Conservation (phyloP, 345 rosid species). For the Pelargonium nanum region DNA sequence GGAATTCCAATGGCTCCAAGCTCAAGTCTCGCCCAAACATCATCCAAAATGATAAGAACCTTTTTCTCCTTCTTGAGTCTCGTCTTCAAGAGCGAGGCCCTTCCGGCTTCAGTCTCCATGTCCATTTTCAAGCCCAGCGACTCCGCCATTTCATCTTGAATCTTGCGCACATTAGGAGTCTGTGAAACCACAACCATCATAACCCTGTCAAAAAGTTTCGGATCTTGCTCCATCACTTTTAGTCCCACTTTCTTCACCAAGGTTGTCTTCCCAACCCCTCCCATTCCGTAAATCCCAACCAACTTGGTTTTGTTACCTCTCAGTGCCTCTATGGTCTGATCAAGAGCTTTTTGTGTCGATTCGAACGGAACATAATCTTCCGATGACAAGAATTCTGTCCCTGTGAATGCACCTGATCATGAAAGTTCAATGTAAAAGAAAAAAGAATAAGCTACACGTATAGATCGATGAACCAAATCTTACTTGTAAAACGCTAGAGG, state of each 20-base stretch:
- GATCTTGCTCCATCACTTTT: background rate
- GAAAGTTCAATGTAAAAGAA: no score
- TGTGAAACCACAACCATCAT: conserved; percentile 8
- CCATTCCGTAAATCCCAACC: conserved; percentile 12
- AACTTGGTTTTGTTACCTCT: background rate
- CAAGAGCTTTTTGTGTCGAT: background rate
- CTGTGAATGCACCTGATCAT: no score
- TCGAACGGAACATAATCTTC: no score
- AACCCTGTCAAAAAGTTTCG: conserved; percentile 7
- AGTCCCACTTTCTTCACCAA: background rate
- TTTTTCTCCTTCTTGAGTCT: conserved; percentile 6
- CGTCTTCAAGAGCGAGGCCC: background rate
- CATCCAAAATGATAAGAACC: background rate
- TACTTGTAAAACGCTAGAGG: no score
- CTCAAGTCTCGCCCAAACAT: background rate
- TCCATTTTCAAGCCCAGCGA: conserved; percentile 3
- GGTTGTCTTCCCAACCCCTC: conserved; percentile 4
- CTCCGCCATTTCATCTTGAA: conserved; percentile 9
- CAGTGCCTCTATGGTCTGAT: conserved; percentile 6
- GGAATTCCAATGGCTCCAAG: background rate
- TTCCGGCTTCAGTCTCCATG: background rate
- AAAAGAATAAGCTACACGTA: no score
- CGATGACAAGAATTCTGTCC: no score
- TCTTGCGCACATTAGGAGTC: conserved; percentile 4
- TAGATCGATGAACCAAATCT: no score